phyloP scores from a whole-genome alignment of 495 filamentous ascomycete species.

The Xylaria flabelliformis region DNA sequence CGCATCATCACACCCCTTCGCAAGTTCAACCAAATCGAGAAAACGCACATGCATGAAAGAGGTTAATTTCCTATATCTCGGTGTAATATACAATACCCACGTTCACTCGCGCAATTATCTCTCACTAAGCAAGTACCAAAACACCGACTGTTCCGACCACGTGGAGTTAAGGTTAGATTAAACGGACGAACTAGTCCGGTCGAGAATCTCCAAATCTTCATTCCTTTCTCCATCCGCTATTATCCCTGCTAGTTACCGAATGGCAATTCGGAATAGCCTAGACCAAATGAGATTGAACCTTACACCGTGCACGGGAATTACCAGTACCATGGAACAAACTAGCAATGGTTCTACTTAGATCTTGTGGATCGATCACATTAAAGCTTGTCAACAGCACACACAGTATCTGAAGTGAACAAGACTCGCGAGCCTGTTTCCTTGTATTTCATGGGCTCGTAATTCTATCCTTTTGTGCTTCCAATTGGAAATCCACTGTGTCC shows the following conservation, averaged over 20 bases:
- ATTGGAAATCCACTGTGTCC: background rate
- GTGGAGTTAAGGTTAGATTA: background rate
- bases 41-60: background rate
- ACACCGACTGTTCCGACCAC: background rate
- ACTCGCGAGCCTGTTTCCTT: background rate
- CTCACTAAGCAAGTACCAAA: background rate
- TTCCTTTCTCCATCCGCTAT: background rate
- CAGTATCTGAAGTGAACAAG: background rate
- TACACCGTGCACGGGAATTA: background rate
- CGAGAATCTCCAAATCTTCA: background rate
- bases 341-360: background rate
- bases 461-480: constrained; percentile 25
- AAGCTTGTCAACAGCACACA: background rate
- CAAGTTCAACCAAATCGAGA: background rate
- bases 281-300: background rate
- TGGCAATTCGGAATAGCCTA: too few relatives aligned
- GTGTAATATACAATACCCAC: background rate
- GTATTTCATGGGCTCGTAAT: constrained; percentile 29
- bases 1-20: background rate
- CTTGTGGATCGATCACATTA: constrained; percentile 5
- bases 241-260: constrained; percentile 5
- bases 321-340: constrained; percentile 4
- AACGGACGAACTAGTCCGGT: too few relatives aligned
- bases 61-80: background rate
- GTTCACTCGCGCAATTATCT: background rate